These are phyloP conservation scores for Acanthamoeba royreba DNA, from an alignment of 208 protist genomes.

Conservation along the genomic window DNA sequence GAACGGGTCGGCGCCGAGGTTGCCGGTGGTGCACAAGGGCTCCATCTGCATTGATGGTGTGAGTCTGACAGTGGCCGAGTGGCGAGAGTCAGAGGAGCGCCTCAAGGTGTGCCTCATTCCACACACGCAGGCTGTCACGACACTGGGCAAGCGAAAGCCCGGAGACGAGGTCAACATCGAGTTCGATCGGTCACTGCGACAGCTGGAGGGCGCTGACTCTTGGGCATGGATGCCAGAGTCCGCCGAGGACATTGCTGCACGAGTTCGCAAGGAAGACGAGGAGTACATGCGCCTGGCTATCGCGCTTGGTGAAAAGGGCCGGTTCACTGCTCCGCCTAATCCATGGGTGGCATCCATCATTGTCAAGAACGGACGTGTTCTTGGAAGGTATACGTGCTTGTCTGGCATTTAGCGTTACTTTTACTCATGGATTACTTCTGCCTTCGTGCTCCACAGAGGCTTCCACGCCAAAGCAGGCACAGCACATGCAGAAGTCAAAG, in stretches of 20 bases:
- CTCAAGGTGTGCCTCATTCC: conserved; percentile 56
- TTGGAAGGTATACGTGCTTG: no score
- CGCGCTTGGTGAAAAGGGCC: conserved; percentile 39
- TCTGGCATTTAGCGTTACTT: no score
- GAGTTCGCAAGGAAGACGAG: background rate
- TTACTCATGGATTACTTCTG: no score
- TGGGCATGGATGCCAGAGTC: background rate
- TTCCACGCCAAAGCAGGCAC: conserved; percentile 44
- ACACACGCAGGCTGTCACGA: conserved; percentile 50
- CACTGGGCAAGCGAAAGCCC: background rate
- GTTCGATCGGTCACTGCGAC: background rate
- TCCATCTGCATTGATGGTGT: conserved; percentile 57
- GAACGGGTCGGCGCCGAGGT: no score
- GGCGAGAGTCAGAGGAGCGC: background rate
- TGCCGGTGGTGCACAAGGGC: conserved; percentile 40
- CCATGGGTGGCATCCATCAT: conserved; percentile 57
- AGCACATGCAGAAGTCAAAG: conserved; percentile 55
- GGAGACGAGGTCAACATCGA: conserved; percentile 56
- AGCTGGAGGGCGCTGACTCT: background rate
- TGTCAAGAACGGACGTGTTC: conserved; percentile 33
- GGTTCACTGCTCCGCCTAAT: conserved; percentile 57
- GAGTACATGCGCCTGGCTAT: conserved; percentile 58
- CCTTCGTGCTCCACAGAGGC: no score
- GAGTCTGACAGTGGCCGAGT: conserved; percentile 56
- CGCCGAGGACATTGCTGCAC: background rate